A percentile compares a stretch with the other conserved stretches of the same genome.
Conservation (phyloP, 2,329 filamentous ascomycete genomes). For the Lecanoromycetidae sp. region DNA sequence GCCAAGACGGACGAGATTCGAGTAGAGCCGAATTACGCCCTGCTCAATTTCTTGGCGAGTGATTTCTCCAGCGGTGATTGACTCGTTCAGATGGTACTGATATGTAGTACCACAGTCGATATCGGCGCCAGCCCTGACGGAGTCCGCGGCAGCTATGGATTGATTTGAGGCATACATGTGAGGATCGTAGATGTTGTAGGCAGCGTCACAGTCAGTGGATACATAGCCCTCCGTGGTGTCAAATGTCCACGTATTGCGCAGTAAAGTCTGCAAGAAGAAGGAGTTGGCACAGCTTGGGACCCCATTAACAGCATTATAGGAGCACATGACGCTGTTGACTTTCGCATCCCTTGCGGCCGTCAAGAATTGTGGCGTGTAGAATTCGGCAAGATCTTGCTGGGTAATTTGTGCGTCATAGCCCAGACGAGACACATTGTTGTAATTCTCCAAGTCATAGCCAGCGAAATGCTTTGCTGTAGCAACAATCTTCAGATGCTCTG, state of each 20-base stretch:
- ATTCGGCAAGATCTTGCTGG: slow-evolving; percentile 53
- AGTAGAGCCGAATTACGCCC: slow-evolving; percentile 38
- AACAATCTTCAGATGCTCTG: slow-evolving; percentile 35
- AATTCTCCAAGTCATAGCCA: slow-evolving; percentile 45
- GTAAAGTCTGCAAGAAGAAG: slow-evolving; percentile 50
- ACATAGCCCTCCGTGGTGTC: slow-evolving; percentile 49
- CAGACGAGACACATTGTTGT: slow-evolving; percentile 34
- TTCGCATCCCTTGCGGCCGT: slow-evolving; percentile 48
- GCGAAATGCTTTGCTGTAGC: slow-evolving; percentile 51
- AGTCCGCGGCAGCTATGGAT: slow-evolving; percentile 36
- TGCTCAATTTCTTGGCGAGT: slow-evolving; percentile 36
- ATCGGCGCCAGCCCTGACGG: slow-evolving; percentile 42
- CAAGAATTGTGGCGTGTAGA: slow-evolving; percentile 55
- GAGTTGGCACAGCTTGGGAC: slow-evolving; percentile 51
- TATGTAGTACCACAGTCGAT: slow-evolving; percentile 42
- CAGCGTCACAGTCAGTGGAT: slow-evolving; percentile 53
- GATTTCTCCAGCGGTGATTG: slow-evolving; percentile 33
- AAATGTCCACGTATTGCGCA: slow-evolving; percentile 56
- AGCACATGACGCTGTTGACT: slow-evolving; percentile 49
- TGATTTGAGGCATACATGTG: slow-evolving; percentile 39
- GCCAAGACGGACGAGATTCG: slow-evolving; percentile 37
- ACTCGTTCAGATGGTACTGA: slow-evolving; percentile 33
- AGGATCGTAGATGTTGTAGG: slow-evolving; percentile 46
- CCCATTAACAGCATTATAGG: slow-evolving; percentile 54
- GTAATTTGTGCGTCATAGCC: slow-evolving; percentile 46